Evolutionary conservation across 352 stramenopile genomes (phyloP).

Genomic region (Phytophthora meadii): DNA sequence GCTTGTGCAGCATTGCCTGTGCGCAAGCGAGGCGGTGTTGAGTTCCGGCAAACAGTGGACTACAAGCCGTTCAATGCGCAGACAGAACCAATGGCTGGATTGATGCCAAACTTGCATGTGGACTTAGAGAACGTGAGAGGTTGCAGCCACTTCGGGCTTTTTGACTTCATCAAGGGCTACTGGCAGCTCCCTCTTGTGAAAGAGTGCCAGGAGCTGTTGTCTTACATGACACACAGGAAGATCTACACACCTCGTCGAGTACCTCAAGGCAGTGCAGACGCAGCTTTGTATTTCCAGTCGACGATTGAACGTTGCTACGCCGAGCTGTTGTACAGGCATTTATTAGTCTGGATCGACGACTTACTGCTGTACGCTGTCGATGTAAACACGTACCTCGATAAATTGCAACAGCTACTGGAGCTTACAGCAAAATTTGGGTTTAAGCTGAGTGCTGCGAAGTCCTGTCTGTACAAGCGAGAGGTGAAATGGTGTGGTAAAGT

Average conservation of each 20-base stretch:
- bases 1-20: conserved; percentile 13
- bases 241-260: conserved; percentile 36
- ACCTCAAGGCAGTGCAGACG: conserved; percentile 23
- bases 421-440: conserved; percentile 23
- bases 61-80: conserved; percentile 17
- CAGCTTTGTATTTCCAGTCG: conserved; percentile 31
- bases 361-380: conserved; percentile 36
- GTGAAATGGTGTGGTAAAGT: conserved; percentile 34
- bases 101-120: conserved; percentile 14
- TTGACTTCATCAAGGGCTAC: conserved; percentile 24
- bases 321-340: conserved; percentile 22
- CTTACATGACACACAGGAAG: conserved; percentile 32
- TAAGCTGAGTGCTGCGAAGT: conserved; percentile 33
- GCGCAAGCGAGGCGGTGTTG: conserved; percentile 1
- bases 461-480: conserved; percentile 20
- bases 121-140: conserved; percentile 20
- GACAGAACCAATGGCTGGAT: conserved; percentile 3
- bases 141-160: conserved; percentile 20
- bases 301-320: conserved; percentile 7
- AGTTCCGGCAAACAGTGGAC: conserved; percentile 12
- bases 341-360: conserved; percentile 47
- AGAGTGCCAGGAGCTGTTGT: conserved; percentile 34
- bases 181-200: conserved; percentile 27
- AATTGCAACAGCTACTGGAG: conserved; percentile 30
- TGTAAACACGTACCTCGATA: conserved; percentile 32